Conservation (phyloP, 192 early-diverging fungal species). For the Helicostylum pulchrum region DNA sequence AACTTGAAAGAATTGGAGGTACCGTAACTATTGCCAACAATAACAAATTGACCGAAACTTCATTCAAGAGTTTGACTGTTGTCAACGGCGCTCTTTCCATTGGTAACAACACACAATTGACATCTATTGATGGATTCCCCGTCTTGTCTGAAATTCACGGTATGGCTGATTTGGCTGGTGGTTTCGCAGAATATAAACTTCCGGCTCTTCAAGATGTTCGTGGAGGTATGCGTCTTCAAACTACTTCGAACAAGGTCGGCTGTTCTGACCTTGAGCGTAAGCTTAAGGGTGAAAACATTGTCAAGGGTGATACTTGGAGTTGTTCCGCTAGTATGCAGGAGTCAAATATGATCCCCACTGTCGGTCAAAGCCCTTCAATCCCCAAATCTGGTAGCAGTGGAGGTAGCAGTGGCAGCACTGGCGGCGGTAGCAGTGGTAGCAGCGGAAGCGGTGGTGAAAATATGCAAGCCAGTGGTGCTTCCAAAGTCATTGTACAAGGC, state of each 20-base stretch:
- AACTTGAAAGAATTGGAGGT: slow-evolving; percentile 45
- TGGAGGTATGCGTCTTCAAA: slow-evolving; percentile 60
- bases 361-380: slow-evolving; percentile 13
- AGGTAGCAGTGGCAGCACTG: not conserved
- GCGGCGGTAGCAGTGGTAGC: not conserved
- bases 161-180: slow-evolving; percentile 53
- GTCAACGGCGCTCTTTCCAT: slow-evolving; percentile 64
- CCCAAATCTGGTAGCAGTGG: slow-evolving; percentile 2
- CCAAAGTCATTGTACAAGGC: not conserved
- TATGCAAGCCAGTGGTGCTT: not conserved
- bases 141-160: slow-evolving; percentile 52
- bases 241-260: slow-evolving; percentile 51
- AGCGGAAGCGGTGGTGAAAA: not conserved
- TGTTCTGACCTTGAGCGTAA: slow-evolving; percentile 36
- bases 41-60: slow-evolving; percentile 49
- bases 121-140: slow-evolving; percentile 53
- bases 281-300: slow-evolving; percentile 13
- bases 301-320: slow-evolving; percentile 25
- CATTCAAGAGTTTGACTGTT: slow-evolving; percentile 49
- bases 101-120: slow-evolving; percentile 64
- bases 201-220: slow-evolving; percentile 53
- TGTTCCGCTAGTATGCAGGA: slow-evolving; percentile 16
- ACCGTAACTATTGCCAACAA: slow-evolving; percentile 60
- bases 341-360: slow-evolving; percentile 16
- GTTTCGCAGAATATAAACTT: slow-evolving; percentile 53